Base-by-base conservation (phyloP, 2,329 filamentous ascomycete species). In the Arthrinium phaeospermum region DNA sequence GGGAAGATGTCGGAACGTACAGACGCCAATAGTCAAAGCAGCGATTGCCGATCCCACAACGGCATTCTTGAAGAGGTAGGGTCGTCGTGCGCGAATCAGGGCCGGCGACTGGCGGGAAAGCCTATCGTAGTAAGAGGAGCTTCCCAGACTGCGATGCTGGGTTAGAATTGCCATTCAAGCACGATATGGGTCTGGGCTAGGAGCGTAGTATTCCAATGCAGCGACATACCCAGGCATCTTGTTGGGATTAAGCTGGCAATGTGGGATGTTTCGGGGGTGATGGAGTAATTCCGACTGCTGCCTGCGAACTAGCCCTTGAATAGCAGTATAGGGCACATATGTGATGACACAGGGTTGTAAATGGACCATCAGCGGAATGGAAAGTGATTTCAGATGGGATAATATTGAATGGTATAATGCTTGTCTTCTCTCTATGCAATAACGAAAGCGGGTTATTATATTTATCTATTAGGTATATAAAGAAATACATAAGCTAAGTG, bases 1-100 rank as follows among this genome's bases (percentile, higher is more conserved):
- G 13, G 41, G 44, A 47, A 47, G 30, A 2, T 57, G 24, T 51
- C 22, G 70, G n/a, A n/a, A 90, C 94, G 75, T 90, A 99, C 96
- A 99, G 77, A 99, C 93, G 75, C 91, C 91, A 75, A 94, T 87
- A n/a, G 94, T 91, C 76, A 98, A 91, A 27, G 87, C 88, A 76
- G 93, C 87, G 68, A 98, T 88, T 19, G 87, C 90, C n/a, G 93
- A 80, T 24, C 96, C 96, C 0, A 95, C 94, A 73, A 96, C 78
- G 41, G 92, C 88, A 83, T 99, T 99, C 86, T 93, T 97, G 83
- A 98, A 85, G 53, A 99, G 88, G 82, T 97, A 99, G 69, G 96
- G 96, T 78, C 94, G 91, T 78, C 97, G 92, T 71, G 96, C 96
- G 80, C 96, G 94, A 81, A 98, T 92, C 75, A 99, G 91, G 71